Percentiles rank a stretch among this genome's conserved stretches.
These are phyloP conservation scores for Erysimum cheiri DNA, from an alignment of 441 rosid species.

Conservation along the genomic window DNA sequence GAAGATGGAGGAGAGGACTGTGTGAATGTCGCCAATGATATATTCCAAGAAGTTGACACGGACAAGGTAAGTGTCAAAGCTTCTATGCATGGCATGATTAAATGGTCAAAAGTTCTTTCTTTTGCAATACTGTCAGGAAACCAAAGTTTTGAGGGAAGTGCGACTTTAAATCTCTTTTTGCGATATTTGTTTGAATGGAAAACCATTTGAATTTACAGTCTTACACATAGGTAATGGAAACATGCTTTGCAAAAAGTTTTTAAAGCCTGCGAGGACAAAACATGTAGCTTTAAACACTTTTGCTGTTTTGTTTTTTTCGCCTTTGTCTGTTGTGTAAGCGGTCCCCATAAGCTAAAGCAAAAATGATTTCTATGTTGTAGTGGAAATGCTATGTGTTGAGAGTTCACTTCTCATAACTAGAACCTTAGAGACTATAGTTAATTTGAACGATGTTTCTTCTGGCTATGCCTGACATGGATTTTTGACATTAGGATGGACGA, in stretches of 20 bases:
- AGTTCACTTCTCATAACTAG: neutral
- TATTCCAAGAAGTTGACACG: constrained; percentile 99
- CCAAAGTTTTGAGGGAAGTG: neutral
- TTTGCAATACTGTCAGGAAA: constrained; percentile 21
- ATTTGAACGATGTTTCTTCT: constrained; percentile 6
- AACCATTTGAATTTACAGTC: constrained; percentile 27
- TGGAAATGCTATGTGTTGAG: constrained; percentile 15
- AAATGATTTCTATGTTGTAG: constrained; percentile 23
- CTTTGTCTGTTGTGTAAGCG: constrained; percentile 32
- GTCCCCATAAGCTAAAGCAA: constrained; percentile 37
- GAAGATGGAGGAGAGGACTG: constrained; percentile 96
- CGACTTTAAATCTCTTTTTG: constrained; percentile 26
- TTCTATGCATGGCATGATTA: constrained; percentile 24
- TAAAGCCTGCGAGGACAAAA: constrained; percentile 39
- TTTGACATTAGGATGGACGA: constrained; percentile 74
- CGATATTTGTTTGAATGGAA: constrained; percentile 5
- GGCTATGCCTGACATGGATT: constrained; percentile 34
- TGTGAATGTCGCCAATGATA: constrained; percentile 88
- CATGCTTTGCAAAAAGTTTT: constrained; percentile 38
- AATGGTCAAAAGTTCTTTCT: constrained; percentile 7
- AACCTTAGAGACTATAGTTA: constrained; percentile 24
- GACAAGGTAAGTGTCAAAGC: constrained; percentile 70
- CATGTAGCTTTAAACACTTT: constrained; percentile 37
- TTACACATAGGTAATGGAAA: constrained; percentile 34
- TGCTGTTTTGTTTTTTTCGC: constrained; percentile 1